Evolutionary conservation across 2,329 filamentous ascomycete genomes (phyloP), one percentile per base, ranked within the genome.

Genomic region (Sphaerulina vaccinii): DNA sequence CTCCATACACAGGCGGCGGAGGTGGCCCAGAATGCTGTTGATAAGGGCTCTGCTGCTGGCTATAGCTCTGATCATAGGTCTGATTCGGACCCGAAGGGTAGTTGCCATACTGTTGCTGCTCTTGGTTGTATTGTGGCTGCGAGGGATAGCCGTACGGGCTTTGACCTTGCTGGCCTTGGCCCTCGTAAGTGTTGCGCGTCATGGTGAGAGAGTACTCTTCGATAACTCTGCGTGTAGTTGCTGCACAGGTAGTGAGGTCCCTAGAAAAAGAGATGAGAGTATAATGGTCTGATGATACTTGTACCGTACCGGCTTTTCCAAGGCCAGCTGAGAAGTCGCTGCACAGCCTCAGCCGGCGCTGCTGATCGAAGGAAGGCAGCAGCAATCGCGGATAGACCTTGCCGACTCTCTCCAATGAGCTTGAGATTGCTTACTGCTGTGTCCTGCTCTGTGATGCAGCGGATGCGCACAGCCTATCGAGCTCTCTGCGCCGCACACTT

Each of bases 341-440:
- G 45, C 56, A 58, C 54, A 54, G 56, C 56, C 56, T 45, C 56
- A 49, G 29, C 57, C 21, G 44, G 79, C 62, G 75, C 81, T 33
- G 73, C 82, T 62, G 86, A 91, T 49, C 83, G 89, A 38, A 36
- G 13, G 18, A n/a, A 55, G 52, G 55, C 55, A 52, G 49, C 55
- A 55, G 49, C 24, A 39, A 27, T 51, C 29, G 33, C 41, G 48
- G 51, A 22, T 42, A 19, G 24, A 36, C 3, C 16, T 15, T 41
- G 43, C 48, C 44, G 42, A 51, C 21, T 38, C 24, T 38, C 49
- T n/a, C 19, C 19, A 24, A 33, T 13, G 33, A 49, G 33, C 37
- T 49, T 37, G 36, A 24, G 44, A 49, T 49, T 43, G 48, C 53
- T 55, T 48, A 22, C n/a, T n/a, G n/a, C n/a, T n/a, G n/a, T n/a